A percentile compares a stretch with the other conserved stretches of the same genome.
phyloP scores from a whole-genome alignment of 495 filamentous ascomycete species.

The Penicillium egyptiacum region DNA sequence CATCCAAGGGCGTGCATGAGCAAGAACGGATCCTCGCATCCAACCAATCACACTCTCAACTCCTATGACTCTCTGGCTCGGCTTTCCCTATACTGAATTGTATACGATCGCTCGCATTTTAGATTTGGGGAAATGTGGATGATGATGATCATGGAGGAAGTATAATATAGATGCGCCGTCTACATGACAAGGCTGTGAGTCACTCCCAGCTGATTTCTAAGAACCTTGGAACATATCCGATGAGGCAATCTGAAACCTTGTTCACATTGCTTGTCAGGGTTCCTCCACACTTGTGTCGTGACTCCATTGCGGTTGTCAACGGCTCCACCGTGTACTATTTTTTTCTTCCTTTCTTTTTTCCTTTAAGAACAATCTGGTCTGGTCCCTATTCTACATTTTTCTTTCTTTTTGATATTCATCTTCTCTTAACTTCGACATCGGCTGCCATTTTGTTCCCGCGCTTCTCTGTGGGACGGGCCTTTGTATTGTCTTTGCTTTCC shows the following conservation, averaged over 20 bases:
- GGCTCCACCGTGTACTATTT: constrained; percentile 30
- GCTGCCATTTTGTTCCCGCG: background rate
- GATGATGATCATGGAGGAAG: constrained; percentile 1
- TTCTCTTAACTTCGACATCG: background rate
- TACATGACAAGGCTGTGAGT: constrained; percentile 7
- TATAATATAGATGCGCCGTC: background rate
- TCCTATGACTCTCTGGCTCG: constrained; percentile 13
- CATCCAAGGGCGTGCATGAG: constrained; percentile 29
- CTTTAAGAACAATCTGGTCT: background rate
- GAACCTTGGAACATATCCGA: background rate
- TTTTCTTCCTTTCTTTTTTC: constrained; percentile 10
- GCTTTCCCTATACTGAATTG: constrained; percentile 4
- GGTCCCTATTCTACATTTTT: background rate
- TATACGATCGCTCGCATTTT: background rate
- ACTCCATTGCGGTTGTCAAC: constrained; percentile 26
- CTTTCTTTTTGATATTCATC: background rate
- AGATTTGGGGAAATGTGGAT: background rate
- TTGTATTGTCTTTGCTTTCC: background rate
- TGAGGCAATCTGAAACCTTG: background rate
- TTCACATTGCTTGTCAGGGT: constrained; percentile 3
- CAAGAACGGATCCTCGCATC: constrained; percentile 13
- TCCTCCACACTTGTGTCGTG: constrained; percentile 16
- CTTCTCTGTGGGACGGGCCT: background rate
- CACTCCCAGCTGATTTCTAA: background rate
- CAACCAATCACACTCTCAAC: constrained; percentile 13